Evolutionary conservation across 345 rosid genomes (phyloP), one percentile per base, ranked within the genome.

Genomic region (Pistacia integerrima): DNA sequence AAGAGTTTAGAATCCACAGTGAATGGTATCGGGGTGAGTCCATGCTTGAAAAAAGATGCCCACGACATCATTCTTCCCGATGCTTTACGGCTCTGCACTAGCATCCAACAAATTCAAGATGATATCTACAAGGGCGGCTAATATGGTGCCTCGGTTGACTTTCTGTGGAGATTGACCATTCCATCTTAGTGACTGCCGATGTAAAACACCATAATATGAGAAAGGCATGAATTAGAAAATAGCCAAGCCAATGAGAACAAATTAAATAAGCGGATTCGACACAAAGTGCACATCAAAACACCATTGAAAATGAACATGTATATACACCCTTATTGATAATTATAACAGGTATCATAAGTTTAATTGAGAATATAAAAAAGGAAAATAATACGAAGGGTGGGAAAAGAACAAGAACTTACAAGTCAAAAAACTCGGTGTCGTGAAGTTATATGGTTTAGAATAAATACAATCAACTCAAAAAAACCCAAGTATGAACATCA

Each of bases 61-160:
- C 75, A 92, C 84, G 8, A 96, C 87, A 79, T 93, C 93, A 73
- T 90, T 90, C 64, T 83, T 86, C 38, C 64, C 82, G 82, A 80
- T 75, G 61, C 33, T 73, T 79, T 79, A 83, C 16, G 79, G 75
- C 58, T 74, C 87, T 46, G 69, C 70, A 46, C 87, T 85, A 61
- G 90, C 93, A 80, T 91, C 97, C 86, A 93, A 81, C 80, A 96
- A 85, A 88, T 93, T 96, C 83, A 93, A 85, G 78, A 93, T 90
- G 78, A 96, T 97, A 96, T 97, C 98, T 11, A 90, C 94, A 35
- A 96, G 82, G 61, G 97, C 98, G 54, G 94, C 94, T 82, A 96
- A 79, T 61, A 96, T 84, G 89, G 93, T 85, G 80, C 93, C 92
- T 73, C 93, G 83, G 77, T 84, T 91, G 72, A 90, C 85, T 83